These are phyloP conservation scores for Starmerella roubikii DNA, from an alignment of 805 yeast species.

Conservation along the genomic window DNA sequence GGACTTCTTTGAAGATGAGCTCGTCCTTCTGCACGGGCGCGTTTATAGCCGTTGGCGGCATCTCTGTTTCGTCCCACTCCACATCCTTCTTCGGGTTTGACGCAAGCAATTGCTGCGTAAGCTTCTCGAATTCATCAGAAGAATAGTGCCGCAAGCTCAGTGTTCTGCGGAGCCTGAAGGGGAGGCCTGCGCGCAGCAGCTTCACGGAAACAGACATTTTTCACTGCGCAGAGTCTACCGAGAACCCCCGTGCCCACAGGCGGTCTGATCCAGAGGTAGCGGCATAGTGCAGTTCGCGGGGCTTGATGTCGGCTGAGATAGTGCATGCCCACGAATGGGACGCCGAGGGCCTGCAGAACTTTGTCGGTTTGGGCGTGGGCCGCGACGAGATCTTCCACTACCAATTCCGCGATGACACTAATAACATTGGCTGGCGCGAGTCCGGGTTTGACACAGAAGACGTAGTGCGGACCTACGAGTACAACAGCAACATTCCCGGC, in stretches of 20 bases:
- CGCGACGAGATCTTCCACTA: conserved; percentile 63
- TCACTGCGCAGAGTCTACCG: too few species aligned
- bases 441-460: conserved; percentile 17
- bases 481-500: conserved; percentile 26
- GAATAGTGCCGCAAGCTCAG: too few species aligned
- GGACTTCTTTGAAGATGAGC: conserved; percentile 13
- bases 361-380: conserved; percentile 57
- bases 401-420: conserved; percentile 18
- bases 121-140: not conserved
- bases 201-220: too few species aligned
- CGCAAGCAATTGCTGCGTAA: not conserved
- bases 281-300: too few species aligned
- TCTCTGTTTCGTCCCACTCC: not conserved
- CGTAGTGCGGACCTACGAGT: conserved; percentile 39
- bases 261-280: too few species aligned
- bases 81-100: not conserved
- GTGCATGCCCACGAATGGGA: conserved; percentile 52
- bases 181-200: too few species aligned
- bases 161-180: too few species aligned
- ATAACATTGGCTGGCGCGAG: conserved; percentile 14
- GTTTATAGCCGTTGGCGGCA: not conserved
- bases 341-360: conserved; percentile 40
- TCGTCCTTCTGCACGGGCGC: conserved; percentile 14
- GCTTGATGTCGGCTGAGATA: conserved; percentile 53
- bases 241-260: too few species aligned